Conservation (phyloP, 1,139 yeast species). For the Candida smagusa region DNA sequence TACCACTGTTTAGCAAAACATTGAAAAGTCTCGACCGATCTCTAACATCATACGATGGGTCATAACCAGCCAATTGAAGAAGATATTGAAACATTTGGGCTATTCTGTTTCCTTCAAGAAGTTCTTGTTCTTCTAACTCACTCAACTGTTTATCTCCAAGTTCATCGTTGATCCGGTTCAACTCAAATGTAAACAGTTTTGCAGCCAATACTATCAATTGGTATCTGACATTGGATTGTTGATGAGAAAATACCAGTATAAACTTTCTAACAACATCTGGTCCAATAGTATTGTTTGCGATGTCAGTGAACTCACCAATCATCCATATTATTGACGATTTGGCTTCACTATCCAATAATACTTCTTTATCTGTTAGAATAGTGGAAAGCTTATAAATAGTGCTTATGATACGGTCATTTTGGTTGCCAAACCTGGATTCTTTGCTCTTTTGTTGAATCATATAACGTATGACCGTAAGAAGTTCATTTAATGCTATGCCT, state of each 20-base stretch:
- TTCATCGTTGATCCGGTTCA: conserved; percentile 31
- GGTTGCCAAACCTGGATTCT: conserved; percentile 21
- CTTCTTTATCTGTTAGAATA: conserved; percentile 22
- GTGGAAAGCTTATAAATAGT: conserved; percentile 38
- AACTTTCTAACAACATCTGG: conserved; percentile 74
- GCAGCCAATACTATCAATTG: conserved; percentile 75
- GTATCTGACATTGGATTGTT: conserved; percentile 58
- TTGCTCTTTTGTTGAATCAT: conserved; percentile 58
- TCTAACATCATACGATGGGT: conserved; percentile 71
- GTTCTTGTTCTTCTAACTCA: conserved; percentile 29
- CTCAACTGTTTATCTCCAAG: conserved; percentile 16
- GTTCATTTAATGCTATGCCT: conserved; percentile 48
- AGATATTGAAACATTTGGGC: conserved; percentile 61
- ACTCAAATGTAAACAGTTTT: conserved; percentile 59
- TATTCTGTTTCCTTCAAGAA: conserved; percentile 25
- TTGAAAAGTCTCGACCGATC: conserved; percentile 79
- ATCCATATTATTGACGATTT: conserved; percentile 88
- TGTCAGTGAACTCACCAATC: conserved; percentile 70
- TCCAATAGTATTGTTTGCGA: conserved; percentile 47
- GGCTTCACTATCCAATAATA: conserved; percentile 48
- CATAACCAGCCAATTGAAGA: conserved; percentile 69
- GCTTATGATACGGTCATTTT: conserved; percentile 26
- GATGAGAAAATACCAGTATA: conserved; percentile 54
- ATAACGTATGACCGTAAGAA: conserved; percentile 66
- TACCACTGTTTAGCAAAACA: conserved; percentile 41